These are phyloP conservation scores for Sporothrix humicola DNA, from an alignment of 2,329 filamentous ascomycete genomes.

Conservation along the genomic window DNA sequence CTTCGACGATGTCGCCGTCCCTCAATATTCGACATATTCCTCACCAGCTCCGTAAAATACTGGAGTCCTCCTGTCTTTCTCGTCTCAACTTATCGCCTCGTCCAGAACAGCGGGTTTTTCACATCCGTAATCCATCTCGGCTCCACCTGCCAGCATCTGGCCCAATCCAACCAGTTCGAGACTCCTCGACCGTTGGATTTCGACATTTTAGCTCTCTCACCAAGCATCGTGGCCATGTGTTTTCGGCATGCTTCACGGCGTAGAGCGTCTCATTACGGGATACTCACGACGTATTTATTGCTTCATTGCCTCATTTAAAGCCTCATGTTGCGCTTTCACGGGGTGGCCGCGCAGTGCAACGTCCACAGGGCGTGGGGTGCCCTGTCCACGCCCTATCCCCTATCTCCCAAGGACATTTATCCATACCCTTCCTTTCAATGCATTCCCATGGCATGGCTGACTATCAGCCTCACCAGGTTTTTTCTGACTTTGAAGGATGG, in stretches of 20 bases:
- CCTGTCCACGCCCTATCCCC: not conserved
- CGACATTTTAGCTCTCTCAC: not conserved
- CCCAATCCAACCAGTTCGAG: too few species aligned
- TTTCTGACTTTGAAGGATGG: too few species aligned
- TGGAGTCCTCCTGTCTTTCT: not conserved
- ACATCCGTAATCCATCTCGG: not conserved
- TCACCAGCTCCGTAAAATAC: constrained; percentile 12
- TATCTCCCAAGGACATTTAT: not conserved
- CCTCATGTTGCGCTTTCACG: not conserved
- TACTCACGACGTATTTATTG: not conserved
- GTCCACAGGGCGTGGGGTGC: not conserved
- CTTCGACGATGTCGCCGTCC: not conserved
- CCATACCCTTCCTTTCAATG: not conserved
- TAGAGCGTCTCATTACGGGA: too few species aligned
- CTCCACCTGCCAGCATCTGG: not conserved
- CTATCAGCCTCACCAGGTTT: not conserved
- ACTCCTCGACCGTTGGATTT: not conserved
- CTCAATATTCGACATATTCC: constrained; percentile 3
- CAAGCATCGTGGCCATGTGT: not conserved
- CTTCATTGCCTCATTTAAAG: not conserved
- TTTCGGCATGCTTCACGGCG: too few species aligned
- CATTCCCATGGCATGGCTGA: not conserved
- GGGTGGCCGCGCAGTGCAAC: constrained; percentile 2
- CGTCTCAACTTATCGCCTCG: not conserved
- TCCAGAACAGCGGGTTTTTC: not conserved